Evolutionary conservation across 2,329 filamentous ascomycete species (phyloP).

Genomic region (Trichoderma sp.): DNA sequence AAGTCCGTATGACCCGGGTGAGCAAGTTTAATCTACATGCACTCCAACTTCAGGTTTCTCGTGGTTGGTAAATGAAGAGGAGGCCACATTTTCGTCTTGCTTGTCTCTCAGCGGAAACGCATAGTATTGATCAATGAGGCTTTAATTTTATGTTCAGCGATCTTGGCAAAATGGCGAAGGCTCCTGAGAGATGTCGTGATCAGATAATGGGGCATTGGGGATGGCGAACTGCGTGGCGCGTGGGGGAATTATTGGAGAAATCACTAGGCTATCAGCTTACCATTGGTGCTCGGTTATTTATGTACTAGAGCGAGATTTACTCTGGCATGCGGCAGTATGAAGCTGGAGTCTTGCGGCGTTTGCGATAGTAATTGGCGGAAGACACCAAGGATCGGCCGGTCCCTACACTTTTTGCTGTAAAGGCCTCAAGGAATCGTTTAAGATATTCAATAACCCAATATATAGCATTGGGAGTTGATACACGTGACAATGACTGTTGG

Average conservation of each 20-base stretch:
- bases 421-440: background rate
- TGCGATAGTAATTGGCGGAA: background rate
- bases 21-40: background rate
- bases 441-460: background rate
- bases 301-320: background rate
- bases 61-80: background rate
- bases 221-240: background rate
- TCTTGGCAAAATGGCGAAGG: constrained; percentile 1
- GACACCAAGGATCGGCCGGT: background rate
- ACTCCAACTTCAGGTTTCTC: background rate
- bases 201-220: background rate
- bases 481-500: background rate
- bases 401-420: background rate
- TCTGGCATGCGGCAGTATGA: background rate
- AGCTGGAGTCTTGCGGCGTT: background rate
- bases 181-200: constrained; percentile 13
- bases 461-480: background rate
- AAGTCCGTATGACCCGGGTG: constrained; percentile 11
- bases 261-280: constrained; percentile 13
- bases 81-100: background rate
- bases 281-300: background rate
- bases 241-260: background rate
- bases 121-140: background rate
- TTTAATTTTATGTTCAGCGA: background rate
- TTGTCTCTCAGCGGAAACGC: background rate